Percentiles rank a stretch among this genome's conserved stretches.
phyloP scores from a whole-genome alignment of 805 yeast species.

The Kodamaea laetipori region DNA sequence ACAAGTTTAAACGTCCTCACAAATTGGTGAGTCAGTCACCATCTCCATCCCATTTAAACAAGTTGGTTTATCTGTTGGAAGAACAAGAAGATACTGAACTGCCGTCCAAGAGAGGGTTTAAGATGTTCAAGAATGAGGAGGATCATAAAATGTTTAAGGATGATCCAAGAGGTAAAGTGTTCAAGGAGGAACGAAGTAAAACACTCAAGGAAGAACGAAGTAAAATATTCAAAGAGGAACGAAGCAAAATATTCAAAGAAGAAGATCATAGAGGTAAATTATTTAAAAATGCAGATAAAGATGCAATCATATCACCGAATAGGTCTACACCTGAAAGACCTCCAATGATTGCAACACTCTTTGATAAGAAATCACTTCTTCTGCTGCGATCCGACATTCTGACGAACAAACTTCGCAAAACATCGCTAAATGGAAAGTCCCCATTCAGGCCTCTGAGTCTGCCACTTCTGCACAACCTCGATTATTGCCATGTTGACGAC shows the following conservation, averaged over 20 bases:
- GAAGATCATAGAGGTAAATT: too few relatives aligned
- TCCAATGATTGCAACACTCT: slow-evolving; percentile 10
- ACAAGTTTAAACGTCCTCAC: slow-evolving; percentile 47
- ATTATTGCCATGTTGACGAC: slow-evolving; percentile 31
- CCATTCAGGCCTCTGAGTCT: slow-evolving; percentile 18
- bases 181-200: too few relatives aligned
- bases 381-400: slow-evolving; percentile 5
- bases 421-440: slow-evolving; percentile 16
- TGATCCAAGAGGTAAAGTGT: too few relatives aligned
- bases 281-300: slow-evolving; percentile 37
- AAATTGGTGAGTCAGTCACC: slow-evolving; percentile 46
- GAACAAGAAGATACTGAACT: slow-evolving; percentile 18
- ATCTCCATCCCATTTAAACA: slow-evolving; percentile 31
- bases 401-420: slow-evolving; percentile 18
- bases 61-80: slow-evolving; percentile 15
- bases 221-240: too few relatives aligned
- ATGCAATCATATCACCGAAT: slow-evolving; percentile 38
- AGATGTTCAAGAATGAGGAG: slow-evolving; percentile 41
- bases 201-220: too few relatives aligned
- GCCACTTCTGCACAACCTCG: slow-evolving; percentile 18
- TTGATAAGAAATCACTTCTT: slow-evolving; percentile 1
- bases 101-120: slow-evolving; percentile 35
- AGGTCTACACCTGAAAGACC: slow-evolving; percentile 19
- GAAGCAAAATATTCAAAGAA: too few relatives aligned
- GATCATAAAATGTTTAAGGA: too few relatives aligned